phyloP scores from a whole-genome alignment of 306 rosid species.

The Quercus bicolor region DNA sequence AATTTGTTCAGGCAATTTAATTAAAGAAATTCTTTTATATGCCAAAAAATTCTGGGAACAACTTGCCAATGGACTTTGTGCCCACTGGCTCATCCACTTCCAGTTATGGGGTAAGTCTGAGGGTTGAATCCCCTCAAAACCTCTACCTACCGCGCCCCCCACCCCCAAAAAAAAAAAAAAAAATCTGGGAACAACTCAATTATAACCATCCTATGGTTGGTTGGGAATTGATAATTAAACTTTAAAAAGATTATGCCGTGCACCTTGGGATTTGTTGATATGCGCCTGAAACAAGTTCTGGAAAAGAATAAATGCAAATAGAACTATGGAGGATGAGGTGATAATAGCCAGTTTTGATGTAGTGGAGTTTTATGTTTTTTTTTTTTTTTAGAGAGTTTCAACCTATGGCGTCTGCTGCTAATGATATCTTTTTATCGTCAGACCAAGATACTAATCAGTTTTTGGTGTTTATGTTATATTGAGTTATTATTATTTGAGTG shows the following conservation, averaged over 20 bases:
- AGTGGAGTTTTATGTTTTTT: neutral
- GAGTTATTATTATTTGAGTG: slow-evolving; percentile 1
- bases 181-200: neutral
- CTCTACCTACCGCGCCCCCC: too few relatives aligned
- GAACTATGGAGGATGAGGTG: neutral
- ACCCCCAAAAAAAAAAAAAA: too few relatives aligned
- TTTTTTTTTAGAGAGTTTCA: too few relatives aligned
- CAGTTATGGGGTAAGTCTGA: too few relatives aligned
- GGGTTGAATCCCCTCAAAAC: too few relatives aligned
- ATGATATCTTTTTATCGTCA: too few relatives aligned
- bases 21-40: neutral
- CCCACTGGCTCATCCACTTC: too few relatives aligned
- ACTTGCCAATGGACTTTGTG: neutral
- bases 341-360: neutral
- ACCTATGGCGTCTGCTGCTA: accelerated
- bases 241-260: neutral
- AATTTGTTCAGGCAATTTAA: neutral
- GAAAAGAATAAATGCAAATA: neutral
- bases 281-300: neutral
- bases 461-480: neutral
- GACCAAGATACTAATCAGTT: accelerated
- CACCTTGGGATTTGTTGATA: neutral
- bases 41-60: neutral
- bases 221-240: neutral
- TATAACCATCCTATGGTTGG: too few relatives aligned